Conservation (phyloP, 129 eudicot species). For the Deinandra increscens region DNA sequence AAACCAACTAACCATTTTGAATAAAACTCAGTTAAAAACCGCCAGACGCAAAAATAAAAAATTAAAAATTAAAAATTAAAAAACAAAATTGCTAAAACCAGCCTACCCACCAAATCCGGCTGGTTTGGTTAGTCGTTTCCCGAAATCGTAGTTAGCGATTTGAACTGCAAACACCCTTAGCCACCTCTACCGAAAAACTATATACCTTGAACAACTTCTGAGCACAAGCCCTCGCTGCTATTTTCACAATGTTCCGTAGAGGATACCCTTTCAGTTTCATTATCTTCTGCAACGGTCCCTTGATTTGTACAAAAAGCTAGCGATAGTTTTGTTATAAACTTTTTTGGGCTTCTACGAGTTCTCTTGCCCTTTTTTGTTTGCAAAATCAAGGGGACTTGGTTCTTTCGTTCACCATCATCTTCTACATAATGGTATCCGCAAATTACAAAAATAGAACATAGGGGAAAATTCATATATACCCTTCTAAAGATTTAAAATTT, state of each 20-base stretch:
- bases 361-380: conserved; percentile 31
- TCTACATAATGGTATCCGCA: conserved; percentile 8
- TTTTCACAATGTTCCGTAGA: conserved; percentile 35
- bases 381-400: conserved; percentile 31
- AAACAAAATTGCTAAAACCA: too few relatives aligned
- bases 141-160: too few relatives aligned
- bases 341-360: conserved; percentile 42
- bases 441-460: not conserved
- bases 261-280: conserved; percentile 18
- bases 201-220: conserved; percentile 54
- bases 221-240: conserved; percentile 33
- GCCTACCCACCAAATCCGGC: too few relatives aligned
- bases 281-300: conserved; percentile 21
- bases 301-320: conserved; percentile 29
- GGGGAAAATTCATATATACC: not conserved
- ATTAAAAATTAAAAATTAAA: too few relatives aligned
- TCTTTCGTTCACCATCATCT: conserved; percentile 28
- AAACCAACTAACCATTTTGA: too few relatives aligned
- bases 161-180: too few relatives aligned
- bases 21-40: too few relatives aligned
- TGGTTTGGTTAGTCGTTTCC: too few relatives aligned
- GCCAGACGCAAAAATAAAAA: too few relatives aligned
- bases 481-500: not conserved
- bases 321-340: conserved; percentile 26
- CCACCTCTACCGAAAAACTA: not conserved